phyloP scores from a whole-genome alignment of 441 rosid genomes.

The Adansonia rubrostipa region DNA sequence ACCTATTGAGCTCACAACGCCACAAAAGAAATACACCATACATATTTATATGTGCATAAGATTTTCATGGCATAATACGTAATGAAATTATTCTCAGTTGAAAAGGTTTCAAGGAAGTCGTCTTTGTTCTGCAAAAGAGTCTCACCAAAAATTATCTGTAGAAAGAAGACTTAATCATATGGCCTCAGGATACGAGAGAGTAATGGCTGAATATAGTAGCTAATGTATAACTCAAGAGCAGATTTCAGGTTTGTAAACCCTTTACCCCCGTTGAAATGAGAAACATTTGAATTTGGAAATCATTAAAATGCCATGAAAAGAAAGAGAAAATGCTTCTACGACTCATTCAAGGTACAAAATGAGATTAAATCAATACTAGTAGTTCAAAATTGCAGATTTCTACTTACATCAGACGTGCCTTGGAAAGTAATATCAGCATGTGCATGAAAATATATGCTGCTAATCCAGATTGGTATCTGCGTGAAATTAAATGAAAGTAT shows the following conservation, averaged over 20 bases:
- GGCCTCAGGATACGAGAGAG: background rate
- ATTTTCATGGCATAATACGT: conserved; percentile 47
- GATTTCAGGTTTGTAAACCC: conserved; percentile 81
- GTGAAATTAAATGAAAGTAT: background rate
- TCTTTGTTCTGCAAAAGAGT: conserved; percentile 77
- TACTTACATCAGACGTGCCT: conserved; percentile 70
- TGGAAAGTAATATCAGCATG: conserved; percentile 71
- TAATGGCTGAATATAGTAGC: background rate
- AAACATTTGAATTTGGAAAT: conserved; percentile 16
- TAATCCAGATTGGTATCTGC: conserved; percentile 86
- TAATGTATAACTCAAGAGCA: conserved; percentile 66
- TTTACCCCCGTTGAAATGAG: conserved; percentile 66
- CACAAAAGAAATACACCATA: conserved; percentile 3
- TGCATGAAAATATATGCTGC: conserved; percentile 65
- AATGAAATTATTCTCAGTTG: conserved; percentile 56
- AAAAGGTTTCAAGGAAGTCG: conserved; percentile 72
- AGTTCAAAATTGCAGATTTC: background rate
- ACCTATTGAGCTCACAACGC: conserved; percentile 11
- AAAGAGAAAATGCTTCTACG: background rate
- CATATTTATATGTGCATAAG: conserved; percentile 10
- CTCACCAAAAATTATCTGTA: conserved; percentile 77
- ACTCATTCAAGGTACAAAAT: background rate
- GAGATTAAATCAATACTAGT: background rate
- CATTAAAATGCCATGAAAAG: conserved; percentile 27
- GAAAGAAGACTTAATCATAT: conserved; percentile 32